phyloP scores from a whole-genome alignment of 306 rosid genomes.

The Cucurbita moschata region DNA sequence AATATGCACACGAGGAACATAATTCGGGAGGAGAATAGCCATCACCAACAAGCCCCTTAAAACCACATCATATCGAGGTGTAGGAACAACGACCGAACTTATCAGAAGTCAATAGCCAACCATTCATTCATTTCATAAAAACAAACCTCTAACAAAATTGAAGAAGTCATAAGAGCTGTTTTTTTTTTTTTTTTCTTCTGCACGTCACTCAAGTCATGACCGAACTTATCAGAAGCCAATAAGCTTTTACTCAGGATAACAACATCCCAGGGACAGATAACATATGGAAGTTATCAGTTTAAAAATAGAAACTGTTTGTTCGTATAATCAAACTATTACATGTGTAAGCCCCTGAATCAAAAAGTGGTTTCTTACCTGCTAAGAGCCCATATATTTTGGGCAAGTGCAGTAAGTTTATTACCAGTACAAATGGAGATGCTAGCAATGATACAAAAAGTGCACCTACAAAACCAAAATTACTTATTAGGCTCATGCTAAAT shows the following conservation, averaged over 20 bases:
- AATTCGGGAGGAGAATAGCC: background rate
- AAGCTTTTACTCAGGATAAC: background rate
- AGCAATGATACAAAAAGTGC: constrained; percentile 57
- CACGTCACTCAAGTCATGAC: background rate
- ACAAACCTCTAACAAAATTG: background rate
- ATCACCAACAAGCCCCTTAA: background rate
- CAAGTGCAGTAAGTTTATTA: constrained; percentile 40
- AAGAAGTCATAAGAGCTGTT: background rate
- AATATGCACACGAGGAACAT: background rate
- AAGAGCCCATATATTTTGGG: constrained; percentile 65
- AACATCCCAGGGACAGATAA: background rate
- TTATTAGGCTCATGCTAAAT: background rate
- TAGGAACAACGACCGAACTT: background rate
- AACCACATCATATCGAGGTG: background rate
- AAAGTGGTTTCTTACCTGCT: constrained; percentile 30
- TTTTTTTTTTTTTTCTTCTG: background rate
- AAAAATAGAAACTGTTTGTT: background rate
- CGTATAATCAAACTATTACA: background rate
- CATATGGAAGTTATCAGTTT: background rate
- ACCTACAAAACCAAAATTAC: constrained; percentile 27
- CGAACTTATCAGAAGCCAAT: too few relatives aligned
- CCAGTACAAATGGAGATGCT: constrained; percentile 46
- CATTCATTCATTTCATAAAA: background rate
- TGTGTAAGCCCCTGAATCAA: background rate
- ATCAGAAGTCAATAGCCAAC: background rate